Evolutionary conservation across 1,139 yeast genomes (phyloP).

Genomic region (Pichia sp.): DNA sequence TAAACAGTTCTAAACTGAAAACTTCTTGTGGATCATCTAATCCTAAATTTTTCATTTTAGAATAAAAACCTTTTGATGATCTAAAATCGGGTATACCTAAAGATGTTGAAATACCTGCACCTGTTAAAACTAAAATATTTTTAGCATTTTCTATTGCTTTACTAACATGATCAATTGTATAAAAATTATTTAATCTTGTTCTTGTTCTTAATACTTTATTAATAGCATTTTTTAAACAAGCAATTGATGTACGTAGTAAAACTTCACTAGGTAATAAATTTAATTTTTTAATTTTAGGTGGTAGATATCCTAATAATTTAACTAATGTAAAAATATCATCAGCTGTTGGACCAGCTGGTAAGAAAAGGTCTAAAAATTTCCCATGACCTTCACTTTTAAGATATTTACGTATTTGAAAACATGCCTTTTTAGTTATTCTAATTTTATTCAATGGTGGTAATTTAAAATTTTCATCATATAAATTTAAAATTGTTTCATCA

Average conservation of each 20-base stretch:
- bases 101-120: slow-evolving; percentile 92
- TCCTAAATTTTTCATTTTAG: slow-evolving; percentile 63
- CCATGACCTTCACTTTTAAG: slow-evolving; percentile 59
- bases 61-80: slow-evolving; percentile 81
- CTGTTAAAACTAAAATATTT: slow-evolving; percentile 76
- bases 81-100: slow-evolving; percentile 97
- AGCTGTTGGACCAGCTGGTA: slow-evolving; percentile 54
- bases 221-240: slow-evolving; percentile 53
- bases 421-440: slow-evolving; percentile 33
- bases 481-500: slow-evolving; percentile 9
- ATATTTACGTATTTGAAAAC: slow-evolving; percentile 48
- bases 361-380: slow-evolving; percentile 39
- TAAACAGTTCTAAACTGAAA: slow-evolving; percentile 69
- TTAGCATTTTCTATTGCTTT: slow-evolving; percentile 47
- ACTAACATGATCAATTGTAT: slow-evolving; percentile 56
- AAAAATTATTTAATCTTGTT: slow-evolving; percentile 44
- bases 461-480: slow-evolving; percentile 4
- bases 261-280: slow-evolving; percentile 10
- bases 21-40: slow-evolving; percentile 92
- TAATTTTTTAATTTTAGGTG: slow-evolving; percentile 30
- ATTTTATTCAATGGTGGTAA: slow-evolving; percentile 20
- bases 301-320: slow-evolving; percentile 46
- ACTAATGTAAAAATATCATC: slow-evolving; percentile 46
- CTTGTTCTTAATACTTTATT: slow-evolving; percentile 52
- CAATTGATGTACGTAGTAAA: slow-evolving; percentile 43